These are phyloP conservation scores for Danielozyma ontarioensis DNA, from an alignment of 805 yeast species.

Conservation along the genomic window DNA sequence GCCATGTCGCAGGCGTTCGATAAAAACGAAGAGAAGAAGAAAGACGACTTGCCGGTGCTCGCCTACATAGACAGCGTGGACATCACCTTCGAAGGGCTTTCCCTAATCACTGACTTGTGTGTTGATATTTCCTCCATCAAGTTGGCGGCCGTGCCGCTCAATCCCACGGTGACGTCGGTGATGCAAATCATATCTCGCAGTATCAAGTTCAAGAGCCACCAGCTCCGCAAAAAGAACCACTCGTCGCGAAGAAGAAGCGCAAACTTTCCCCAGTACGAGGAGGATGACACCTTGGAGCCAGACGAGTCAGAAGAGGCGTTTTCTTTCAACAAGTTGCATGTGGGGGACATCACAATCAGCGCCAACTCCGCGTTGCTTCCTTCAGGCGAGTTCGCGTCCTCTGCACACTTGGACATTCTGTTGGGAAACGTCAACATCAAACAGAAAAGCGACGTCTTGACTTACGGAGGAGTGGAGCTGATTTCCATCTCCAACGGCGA, in stretches of 20 bases:
- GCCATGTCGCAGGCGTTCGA: conserved; percentile 55
- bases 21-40: conserved; percentile 6
- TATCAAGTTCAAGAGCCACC: conserved; percentile 27
- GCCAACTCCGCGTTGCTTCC: conserved; percentile 41
- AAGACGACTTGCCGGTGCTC: conserved; percentile 14
- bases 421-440: conserved; percentile 29
- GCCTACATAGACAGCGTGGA: conserved; percentile 31
- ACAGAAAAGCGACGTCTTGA: conserved; percentile 36
- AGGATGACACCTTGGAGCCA: conserved; percentile 2
- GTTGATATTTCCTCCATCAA: conserved; percentile 36
- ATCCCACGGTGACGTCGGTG: conserved; percentile 32
- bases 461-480: conserved; percentile 45
- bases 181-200: conserved; percentile 34
- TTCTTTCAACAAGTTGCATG: conserved; percentile 31
- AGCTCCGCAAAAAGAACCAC: conserved; percentile 15
- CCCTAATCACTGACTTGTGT: conserved; percentile 26
- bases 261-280: conserved; percentile 23
- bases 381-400: conserved; percentile 38
- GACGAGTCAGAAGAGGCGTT: conserved; percentile 14
- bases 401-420: conserved; percentile 4
- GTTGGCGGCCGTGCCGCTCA: conserved; percentile 41
- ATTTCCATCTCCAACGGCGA: conserved; percentile 22
- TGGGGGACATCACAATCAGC: conserved; percentile 35
- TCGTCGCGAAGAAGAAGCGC: conserved; percentile 7
- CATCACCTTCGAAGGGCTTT: conserved; percentile 46